A percentile compares a stretch with the other conserved stretches of the same genome.
Evolutionary conservation across 2,329 filamentous ascomycete species (phyloP).

Genomic region (Microascus cirrosus): DNA sequence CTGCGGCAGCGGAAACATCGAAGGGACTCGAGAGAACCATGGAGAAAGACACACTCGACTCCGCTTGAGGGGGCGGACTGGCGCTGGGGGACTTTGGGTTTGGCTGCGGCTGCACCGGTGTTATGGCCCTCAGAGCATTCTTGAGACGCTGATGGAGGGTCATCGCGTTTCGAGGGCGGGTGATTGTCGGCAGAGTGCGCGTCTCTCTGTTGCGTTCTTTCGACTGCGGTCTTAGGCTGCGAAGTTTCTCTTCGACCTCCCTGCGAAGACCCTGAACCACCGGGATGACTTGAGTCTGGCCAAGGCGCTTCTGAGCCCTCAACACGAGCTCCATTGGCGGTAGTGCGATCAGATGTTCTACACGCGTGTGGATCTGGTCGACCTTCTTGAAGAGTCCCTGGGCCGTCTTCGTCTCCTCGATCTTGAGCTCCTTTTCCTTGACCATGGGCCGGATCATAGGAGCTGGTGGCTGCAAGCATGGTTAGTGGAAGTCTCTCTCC

Average conservation of each 20-base stretch:
- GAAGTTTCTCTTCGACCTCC: background rate
- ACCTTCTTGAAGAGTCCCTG: background rate
- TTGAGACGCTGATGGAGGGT: background rate
- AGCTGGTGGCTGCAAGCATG: background rate
- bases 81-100: background rate
- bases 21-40: conserved; percentile 55
- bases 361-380: background rate
- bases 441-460: background rate
- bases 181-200: background rate
- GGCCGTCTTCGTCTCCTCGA: background rate
- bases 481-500: conserved; percentile 2
- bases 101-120: background rate
- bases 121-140: background rate
- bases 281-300: background rate
- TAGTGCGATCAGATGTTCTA: background rate
- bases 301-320: background rate
- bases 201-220: background rate
- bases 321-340: background rate
- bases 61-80: conserved; percentile 20
- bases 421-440: background rate
- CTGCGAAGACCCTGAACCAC: background rate
- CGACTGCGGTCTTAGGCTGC: background rate
- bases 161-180: background rate
- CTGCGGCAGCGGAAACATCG: conserved; percentile 52
- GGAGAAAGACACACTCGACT: conserved; percentile 58